A percentile compares a stretch with the other conserved stretches of the same genome.
Evolutionary conservation across 176 grass and related monocot genomes (phyloP).

Genomic region (Aegilops tauschii): DNA sequence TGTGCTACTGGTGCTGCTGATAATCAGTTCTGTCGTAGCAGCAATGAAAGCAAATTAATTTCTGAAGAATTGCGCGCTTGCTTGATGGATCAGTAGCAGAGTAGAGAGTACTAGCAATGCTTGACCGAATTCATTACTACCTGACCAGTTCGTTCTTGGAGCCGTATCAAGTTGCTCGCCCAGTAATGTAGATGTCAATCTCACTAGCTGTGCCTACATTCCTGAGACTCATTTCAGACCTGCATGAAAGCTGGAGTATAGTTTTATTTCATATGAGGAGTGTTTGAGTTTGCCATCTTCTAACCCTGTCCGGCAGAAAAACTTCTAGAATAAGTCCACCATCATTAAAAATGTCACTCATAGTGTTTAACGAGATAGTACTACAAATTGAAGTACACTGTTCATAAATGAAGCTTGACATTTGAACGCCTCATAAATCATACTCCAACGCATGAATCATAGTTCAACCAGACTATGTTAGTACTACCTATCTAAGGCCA

Average conservation of each 20-base stretch:
- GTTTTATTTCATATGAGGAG: not conserved
- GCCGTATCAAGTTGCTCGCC: not conserved
- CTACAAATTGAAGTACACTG: not conserved
- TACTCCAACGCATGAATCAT: too few species aligned
- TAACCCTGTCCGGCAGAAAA: not conserved
- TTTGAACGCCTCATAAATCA: not conserved
- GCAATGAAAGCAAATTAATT: constrained; percentile 15
- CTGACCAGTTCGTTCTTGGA: not conserved
- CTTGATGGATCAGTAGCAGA: not conserved
- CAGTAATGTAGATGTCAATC: not conserved
- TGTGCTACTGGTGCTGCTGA: not conserved
- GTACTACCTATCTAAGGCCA: not conserved
- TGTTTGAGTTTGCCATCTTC: not conserved
- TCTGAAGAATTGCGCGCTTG: constrained; percentile 3
- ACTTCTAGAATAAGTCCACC: constrained; percentile 3
- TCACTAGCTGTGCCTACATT: not conserved
- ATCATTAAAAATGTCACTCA: not conserved
- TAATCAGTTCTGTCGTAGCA: not conserved
- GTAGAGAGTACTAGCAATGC: not conserved
- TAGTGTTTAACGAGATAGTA: not conserved
- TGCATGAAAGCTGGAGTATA: not conserved
- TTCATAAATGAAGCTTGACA: constrained; percentile 24
- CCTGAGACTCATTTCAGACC: not conserved
- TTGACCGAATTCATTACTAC: not conserved
- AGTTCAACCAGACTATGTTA: not conserved